Base-by-base conservation (phyloP, 352 stramenopile genomes). In the Pythium apleroticum region DNA sequence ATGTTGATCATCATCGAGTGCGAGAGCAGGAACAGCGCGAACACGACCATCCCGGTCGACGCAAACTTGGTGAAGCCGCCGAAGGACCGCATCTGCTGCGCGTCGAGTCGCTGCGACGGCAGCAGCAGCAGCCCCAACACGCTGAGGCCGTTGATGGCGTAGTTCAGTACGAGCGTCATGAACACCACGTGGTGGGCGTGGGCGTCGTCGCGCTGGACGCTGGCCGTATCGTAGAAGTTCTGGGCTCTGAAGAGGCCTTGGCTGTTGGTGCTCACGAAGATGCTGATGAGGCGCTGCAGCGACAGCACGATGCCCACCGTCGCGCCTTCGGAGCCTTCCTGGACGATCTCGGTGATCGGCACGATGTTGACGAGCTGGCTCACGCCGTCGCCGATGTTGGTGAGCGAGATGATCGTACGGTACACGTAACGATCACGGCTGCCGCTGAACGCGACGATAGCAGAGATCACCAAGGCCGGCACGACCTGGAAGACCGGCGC, bases 1-100 rank as follows among this genome's bases (percentile, higher is more conserved):
- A 86, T 57, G 65, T 84, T 86, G 54, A 84, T 58, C 8, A 45
- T 52, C 70, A 82, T 77, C 19, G 73, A 73, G 64, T 89, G 87
- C 14, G 74, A 57, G 49, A 90, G 86, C 41, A 88, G 78, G 33
- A 86, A 48, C 28, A 81, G 41, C 41, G 79, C 84, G 55, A 89
- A 86, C 17, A 86, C 15, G 63, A 77, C 78, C 53, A 90, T 80
- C 20, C 71, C 71, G 48, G 74, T 66, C 52, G 72, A 78, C 6
- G 81, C 81, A 28, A 78, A 65, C 33, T 75, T 78, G 43, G 73
- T 89, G 66, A 88, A 89, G 27, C 80, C 80, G 27, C 80, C 80
- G 63, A 83, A 89, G 2, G 81, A 75, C 55, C 80, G 80, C 71
- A 86, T 64, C 65, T 89, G 80, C 66, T 89, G 80, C 27, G 80